These are phyloP conservation scores for Macrophomina tecta DNA, from an alignment of 2,329 filamentous ascomycete species.

Conservation along the genomic window DNA sequence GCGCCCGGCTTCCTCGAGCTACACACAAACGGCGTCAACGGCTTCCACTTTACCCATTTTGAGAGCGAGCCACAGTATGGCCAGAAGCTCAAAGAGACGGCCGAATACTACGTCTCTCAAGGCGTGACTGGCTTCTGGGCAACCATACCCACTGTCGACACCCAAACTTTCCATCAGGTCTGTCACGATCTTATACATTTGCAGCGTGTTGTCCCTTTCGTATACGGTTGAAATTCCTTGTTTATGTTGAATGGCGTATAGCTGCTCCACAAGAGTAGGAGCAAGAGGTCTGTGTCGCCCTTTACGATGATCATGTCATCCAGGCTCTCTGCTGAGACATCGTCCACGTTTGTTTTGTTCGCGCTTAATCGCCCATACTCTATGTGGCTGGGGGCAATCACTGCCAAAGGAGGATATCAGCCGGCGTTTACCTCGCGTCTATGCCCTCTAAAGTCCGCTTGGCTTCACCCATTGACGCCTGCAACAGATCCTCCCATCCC, in stretches of 20 bases:
- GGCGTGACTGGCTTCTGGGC: slow-evolving; percentile 62
- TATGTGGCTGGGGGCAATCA: too few species aligned
- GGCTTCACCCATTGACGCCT: slow-evolving; percentile 14
- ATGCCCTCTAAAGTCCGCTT: neutral
- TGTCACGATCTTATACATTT: neutral
- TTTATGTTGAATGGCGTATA: too few species aligned
- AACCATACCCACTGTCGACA: slow-evolving; percentile 58
- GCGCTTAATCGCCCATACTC: too few species aligned
- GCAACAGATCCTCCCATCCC: slow-evolving; percentile 54
- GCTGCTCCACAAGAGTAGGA: too few species aligned
- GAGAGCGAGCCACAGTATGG: slow-evolving; percentile 50
- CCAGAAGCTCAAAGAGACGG: slow-evolving; percentile 53
- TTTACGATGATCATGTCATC: too few species aligned
- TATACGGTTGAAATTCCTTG: too few species aligned
- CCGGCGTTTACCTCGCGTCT: too few species aligned
- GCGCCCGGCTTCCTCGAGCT: slow-evolving; percentile 63
- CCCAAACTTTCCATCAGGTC: slow-evolving; percentile 55
- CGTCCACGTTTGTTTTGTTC: too few species aligned
- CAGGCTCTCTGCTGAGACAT: too few species aligned
- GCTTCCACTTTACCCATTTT: slow-evolving; percentile 62
- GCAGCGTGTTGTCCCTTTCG: neutral
- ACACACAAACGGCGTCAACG: slow-evolving; percentile 60
- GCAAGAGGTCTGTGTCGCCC: too few species aligned
- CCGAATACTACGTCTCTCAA: slow-evolving; percentile 55
- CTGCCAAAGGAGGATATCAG: too few species aligned